Evolutionary conservation across 2,329 filamentous ascomycete genomes (phyloP).

Genomic region (Neonectria coccinea): DNA sequence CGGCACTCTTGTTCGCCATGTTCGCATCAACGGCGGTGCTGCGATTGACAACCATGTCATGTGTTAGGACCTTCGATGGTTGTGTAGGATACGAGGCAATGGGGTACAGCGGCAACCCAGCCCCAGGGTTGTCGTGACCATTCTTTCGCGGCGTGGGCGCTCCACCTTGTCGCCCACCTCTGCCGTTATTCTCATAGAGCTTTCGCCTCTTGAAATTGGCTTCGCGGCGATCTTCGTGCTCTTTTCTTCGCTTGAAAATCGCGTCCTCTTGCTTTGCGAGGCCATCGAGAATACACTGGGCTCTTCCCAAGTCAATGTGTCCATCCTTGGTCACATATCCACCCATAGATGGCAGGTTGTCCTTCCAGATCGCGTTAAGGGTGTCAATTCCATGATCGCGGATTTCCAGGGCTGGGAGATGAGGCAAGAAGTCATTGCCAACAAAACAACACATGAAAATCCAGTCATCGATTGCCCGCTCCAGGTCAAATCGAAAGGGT

Average conservation of each 20-base stretch:
- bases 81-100: conserved; percentile 66
- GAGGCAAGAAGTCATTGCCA: conserved; percentile 97
- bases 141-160: conserved; percentile 39
- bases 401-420: conserved; percentile 97
- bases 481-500: conserved; percentile 90
- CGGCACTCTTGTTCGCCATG: conserved; percentile 92
- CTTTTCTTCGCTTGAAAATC: conserved; percentile 90
- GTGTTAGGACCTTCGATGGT: conserved; percentile 72
- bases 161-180: conserved; percentile 37
- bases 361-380: conserved; percentile 95
- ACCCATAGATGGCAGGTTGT: conserved; percentile 90
- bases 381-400: conserved; percentile 97
- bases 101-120: conserved; percentile 50
- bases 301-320: conserved; percentile 85
- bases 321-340: conserved; percentile 98
- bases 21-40: conserved; percentile 75
- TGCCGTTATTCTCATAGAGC: conserved; percentile 66
- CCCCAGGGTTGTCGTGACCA: conserved; percentile 51
- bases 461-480: conserved; percentile 96
- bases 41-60: conserved; percentile 88
- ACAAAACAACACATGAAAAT: conserved; percentile 99
- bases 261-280: conserved; percentile 92
- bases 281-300: conserved; percentile 88
- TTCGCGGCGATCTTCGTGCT: conserved; percentile 85
- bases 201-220: conserved; percentile 83